phyloP scores from a whole-genome alignment of 768 basidiomycete species.

The Hydnomerulius pinastri region DNA sequence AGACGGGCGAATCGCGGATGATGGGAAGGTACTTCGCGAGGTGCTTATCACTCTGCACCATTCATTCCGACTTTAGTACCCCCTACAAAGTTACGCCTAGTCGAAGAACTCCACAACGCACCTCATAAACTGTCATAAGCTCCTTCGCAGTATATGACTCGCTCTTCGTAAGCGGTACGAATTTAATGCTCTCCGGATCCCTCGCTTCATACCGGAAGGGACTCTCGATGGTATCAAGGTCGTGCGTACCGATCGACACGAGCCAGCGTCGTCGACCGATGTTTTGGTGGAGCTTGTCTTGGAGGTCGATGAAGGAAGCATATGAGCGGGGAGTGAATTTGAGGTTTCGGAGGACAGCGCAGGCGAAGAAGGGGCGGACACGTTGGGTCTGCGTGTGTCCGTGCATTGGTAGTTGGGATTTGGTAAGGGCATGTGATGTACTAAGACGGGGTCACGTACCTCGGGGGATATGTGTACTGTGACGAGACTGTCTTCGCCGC shows the following conservation, averaged over 20 bases:
- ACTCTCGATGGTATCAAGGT: conserved; percentile 83
- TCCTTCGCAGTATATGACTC: conserved; percentile 84
- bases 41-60: conserved; percentile 89
- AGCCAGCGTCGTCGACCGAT: conserved; percentile 87
- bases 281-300: conserved; percentile 98
- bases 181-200: conserved; percentile 87
- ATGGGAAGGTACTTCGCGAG: conserved; percentile 87
- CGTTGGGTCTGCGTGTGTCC: conserved; percentile 83
- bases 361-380: conserved; percentile 90
- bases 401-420: too few species aligned
- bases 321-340: conserved; percentile 88
- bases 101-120: too few species aligned
- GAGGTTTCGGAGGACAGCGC: conserved; percentile 87
- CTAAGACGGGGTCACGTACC: conserved; percentile 52
- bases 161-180: conserved; percentile 81
- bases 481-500: conserved; percentile 64
- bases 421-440: too few species aligned
- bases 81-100: too few species aligned
- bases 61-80: neutral
- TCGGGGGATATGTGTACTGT: conserved; percentile 72
- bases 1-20: conserved; percentile 92
- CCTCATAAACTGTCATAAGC: conserved; percentile 93
- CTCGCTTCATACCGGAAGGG: conserved; percentile 89
- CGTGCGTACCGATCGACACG: conserved; percentile 97
- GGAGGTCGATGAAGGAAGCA: conserved; percentile 97